Evolutionary conservation across 225 moss, liverwort and hornwort genomes (phyloP), one percentile per base, ranked within the genome.

Genomic region (Bryum argenteum): DNA sequence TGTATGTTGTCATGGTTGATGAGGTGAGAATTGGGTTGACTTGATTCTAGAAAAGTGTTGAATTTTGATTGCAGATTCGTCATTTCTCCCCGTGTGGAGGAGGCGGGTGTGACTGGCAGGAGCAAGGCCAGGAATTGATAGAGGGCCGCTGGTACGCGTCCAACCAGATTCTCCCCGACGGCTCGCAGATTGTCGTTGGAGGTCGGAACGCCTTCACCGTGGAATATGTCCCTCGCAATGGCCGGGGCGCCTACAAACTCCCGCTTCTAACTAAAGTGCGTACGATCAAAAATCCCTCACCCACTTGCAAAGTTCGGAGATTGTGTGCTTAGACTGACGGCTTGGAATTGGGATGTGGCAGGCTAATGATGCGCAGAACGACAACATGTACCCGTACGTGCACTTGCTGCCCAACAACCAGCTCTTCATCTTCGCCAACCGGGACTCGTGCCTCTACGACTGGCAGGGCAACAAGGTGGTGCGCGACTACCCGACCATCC

Each of bases 101-200:
- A 21, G 88, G 86, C 23, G 75, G 23, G 10, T 94, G 94, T 80
- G 90, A 90, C 54, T 94, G 91, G 94, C 75, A 74, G 28, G 94
- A 94, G 66, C 80, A 70, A 2, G 77, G 0, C 9, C 54, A 70
- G 12, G 56, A 58, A 3, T 72, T 94, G 41, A 73, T 90, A 63
- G 18, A 75, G 6, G 87, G 85, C 9, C 74, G 94, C 53, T 94
- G 94, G 94, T 94, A 94, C 48, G 71, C 94, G 14, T 81, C 94
- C 44, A 91, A 94, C 64, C 84, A 87, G 70, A 74, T 87, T 50
- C 88, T 94, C 0, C 84, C 86, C 0, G 87, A 87, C 63, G 80
- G 83, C 7, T 18, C 83, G 12, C 78, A 78, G 63, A 78, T 78
- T 15, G 87, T 87, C 10, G 83, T 87, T 10, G 87, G 87, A 66